These are phyloP conservation scores for Sechiopsis laciniata DNA, from an alignment of 306 rosid species.

Conservation along the genomic window DNA sequence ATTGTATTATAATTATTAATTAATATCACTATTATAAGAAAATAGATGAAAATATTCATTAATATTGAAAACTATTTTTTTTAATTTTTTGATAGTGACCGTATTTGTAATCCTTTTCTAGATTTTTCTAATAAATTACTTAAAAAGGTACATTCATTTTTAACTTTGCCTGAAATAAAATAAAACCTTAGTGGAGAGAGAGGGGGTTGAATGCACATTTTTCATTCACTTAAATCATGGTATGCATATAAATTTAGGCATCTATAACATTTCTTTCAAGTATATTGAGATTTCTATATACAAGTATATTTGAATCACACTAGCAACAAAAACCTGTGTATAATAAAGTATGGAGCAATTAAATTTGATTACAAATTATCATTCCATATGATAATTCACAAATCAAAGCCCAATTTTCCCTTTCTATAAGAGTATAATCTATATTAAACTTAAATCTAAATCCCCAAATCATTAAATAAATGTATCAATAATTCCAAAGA, in stretches of 20 bases:
- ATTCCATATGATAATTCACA: neutral
- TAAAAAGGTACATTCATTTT: too few species aligned
- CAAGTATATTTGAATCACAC: neutral
- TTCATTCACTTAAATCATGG: neutral
- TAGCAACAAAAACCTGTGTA: neutral
- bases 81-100: too few species aligned
- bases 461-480: too few species aligned
- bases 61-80: too few species aligned
- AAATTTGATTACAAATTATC: neutral
- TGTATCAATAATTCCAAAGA: slow-evolving; percentile 7
- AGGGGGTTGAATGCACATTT: neutral
- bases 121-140: too few species aligned
- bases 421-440: neutral
- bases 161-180: neutral
- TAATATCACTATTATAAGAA: too few species aligned
- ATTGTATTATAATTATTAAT: too few species aligned
- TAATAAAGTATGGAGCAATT: neutral
- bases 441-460: neutral
- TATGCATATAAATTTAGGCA: neutral
- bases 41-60: too few species aligned
- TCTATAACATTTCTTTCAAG: neutral
- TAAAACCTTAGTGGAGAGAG: neutral
- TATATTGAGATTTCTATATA: slow-evolving; percentile 1
- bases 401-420: neutral
- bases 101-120: too few species aligned